Evolutionary conservation across 768 basidiomycete genomes (phyloP).

Genomic region (Tulasnella sp.): DNA sequence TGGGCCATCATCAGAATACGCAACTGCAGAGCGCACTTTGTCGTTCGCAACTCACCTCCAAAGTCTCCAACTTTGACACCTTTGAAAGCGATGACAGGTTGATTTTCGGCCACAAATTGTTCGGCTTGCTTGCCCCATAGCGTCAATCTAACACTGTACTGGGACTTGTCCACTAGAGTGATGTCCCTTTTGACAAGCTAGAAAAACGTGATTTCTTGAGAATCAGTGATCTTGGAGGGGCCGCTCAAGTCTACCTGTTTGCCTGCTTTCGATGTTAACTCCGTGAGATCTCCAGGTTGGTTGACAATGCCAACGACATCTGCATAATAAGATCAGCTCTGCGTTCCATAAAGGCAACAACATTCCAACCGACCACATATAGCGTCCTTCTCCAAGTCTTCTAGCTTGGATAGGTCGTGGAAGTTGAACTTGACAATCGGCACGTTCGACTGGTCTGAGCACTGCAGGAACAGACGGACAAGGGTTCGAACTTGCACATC

Average conservation of each 20-base stretch:
- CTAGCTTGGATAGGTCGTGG: conserved; percentile 48
- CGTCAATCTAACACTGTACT: conserved; percentile 69
- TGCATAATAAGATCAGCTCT: conserved; percentile 24
- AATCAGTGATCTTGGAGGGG: neutral
- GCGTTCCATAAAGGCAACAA: neutral
- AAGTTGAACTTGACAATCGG: conserved; percentile 84
- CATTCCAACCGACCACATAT: conserved; percentile 49
- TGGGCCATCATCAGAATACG: conserved; percentile 7
- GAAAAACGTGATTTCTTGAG: conserved; percentile 1
- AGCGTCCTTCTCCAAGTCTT: conserved; percentile 61
- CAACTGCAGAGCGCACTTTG: too few relatives aligned
- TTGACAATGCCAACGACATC: conserved; percentile 85
- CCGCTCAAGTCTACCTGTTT: conserved; percentile 39
- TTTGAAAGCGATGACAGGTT: conserved; percentile 84
- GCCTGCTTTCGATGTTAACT: conserved; percentile 66
- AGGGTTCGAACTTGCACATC: too few relatives aligned
- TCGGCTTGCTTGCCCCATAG: conserved; percentile 96
- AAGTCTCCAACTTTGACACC: conserved; percentile 90
- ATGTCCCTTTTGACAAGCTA: conserved; percentile 86
- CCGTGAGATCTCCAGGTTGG: conserved; percentile 53
- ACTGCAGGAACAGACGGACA: conserved; percentile 38
- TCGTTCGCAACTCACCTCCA: conserved; percentile 40
- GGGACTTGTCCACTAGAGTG: conserved; percentile 73
- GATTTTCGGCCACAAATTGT: conserved; percentile 44
- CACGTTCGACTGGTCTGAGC: conserved; percentile 60